These are phyloP conservation scores for Stentor roeselii DNA, from an alignment of 73 alveolate genomes.

Conservation along the genomic window DNA sequence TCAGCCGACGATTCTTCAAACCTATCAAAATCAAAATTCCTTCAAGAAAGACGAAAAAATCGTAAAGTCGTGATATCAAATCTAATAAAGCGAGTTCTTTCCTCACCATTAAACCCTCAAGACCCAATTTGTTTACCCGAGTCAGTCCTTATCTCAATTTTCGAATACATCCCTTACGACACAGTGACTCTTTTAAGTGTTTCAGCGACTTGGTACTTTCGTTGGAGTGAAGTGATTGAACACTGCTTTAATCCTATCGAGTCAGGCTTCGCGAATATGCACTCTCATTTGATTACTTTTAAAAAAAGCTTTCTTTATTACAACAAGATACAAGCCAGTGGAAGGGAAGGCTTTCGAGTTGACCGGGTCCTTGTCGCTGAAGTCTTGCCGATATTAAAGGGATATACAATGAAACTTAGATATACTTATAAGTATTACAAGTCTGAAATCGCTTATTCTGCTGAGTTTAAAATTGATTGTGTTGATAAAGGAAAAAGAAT, in stretches of 20 bases:
- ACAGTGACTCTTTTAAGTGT: background rate
- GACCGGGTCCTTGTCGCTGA: slow-evolving; percentile 26
- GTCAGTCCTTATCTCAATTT: background rate
- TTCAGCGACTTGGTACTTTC: slow-evolving; percentile 8
- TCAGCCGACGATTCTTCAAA: background rate
- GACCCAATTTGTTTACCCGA: background rate
- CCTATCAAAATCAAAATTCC: background rate
- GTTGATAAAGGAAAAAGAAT: background rate
- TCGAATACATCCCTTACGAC: background rate
- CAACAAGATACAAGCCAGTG: background rate
- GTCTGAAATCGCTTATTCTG: background rate
- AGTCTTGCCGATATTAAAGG: background rate
- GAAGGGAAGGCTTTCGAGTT: background rate
- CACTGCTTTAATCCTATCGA: slow-evolving; percentile 18
- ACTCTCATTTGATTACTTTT: background rate
- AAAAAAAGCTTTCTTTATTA: background rate
- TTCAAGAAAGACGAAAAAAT: background rate
- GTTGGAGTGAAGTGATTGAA: slow-evolving; percentile 7
- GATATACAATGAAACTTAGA: slow-evolving; percentile 10
- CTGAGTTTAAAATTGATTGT: slow-evolving; percentile 22
- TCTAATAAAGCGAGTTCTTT: background rate
- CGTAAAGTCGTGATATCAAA: background rate
- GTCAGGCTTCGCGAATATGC: slow-evolving; percentile 20
- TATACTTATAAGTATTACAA: slow-evolving; percentile 10
- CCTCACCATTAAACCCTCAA: background rate